These are phyloP conservation scores for Neopestalotiopsis rosae DNA, from an alignment of 2,329 filamentous ascomycete species.

Conservation along the genomic window DNA sequence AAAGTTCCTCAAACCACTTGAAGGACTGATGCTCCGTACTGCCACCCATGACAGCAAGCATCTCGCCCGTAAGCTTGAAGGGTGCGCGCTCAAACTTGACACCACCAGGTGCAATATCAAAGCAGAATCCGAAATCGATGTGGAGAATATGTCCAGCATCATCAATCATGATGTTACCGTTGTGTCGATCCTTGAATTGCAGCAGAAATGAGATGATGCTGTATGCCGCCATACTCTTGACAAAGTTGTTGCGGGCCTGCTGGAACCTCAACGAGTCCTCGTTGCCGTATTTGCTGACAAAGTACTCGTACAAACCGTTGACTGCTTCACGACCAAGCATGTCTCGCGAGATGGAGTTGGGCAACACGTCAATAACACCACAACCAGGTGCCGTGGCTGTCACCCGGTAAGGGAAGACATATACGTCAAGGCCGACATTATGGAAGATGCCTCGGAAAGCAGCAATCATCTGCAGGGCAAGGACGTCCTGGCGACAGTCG, in stretches of 20 bases:
- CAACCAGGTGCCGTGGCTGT: conserved; percentile 97
- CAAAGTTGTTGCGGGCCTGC: conserved; percentile 93
- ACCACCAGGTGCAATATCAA: conserved; percentile 96
- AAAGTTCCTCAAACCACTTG: conserved; percentile 95
- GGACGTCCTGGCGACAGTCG: conserved; percentile 95
- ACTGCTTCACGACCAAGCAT: conserved; percentile 98
- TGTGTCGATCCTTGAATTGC: conserved; percentile 99
- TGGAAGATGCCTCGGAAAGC: conserved; percentile 98
- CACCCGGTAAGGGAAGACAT: conserved; percentile 95
- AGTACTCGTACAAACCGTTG: conserved; percentile 98
- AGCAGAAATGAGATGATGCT: conserved; percentile 95
- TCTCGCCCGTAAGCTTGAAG: conserved; percentile 97
- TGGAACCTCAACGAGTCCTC: conserved; percentile 96
- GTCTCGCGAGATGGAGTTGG: conserved; percentile 96
- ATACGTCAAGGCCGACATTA: conserved; percentile 92
- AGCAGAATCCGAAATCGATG: conserved; percentile 99
- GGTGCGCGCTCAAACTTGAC: conserved; percentile 97
- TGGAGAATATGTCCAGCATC: conserved; percentile 96
- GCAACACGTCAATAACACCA: conserved; percentile 96
- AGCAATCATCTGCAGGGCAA: conserved; percentile 96
- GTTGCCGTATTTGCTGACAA: conserved; percentile 94
- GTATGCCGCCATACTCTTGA: conserved; percentile 99
- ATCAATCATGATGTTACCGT: conserved; percentile 99
- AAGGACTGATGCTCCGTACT: conserved; percentile 84
- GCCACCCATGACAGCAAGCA: conserved; percentile 99